Conservation (phyloP, 768 basidiomycete genomes). For the Dictyophora rubrovolvata region DNA sequence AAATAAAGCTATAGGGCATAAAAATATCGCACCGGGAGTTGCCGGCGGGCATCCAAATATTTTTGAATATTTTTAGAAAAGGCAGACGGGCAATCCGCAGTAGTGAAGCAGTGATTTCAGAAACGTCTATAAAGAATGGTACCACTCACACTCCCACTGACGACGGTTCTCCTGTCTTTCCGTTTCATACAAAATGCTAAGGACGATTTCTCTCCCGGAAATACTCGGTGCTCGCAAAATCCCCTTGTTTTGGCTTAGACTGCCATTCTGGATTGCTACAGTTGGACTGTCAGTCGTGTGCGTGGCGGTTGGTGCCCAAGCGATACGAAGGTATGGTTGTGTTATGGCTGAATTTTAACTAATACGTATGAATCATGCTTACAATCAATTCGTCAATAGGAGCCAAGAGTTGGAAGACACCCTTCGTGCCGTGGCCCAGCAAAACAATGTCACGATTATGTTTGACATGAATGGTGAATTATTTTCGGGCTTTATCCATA, state of each 20-base stretch:
- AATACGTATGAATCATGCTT: background rate
- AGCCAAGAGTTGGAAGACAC: constrained; percentile 4
- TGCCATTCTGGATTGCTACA: constrained; percentile 9
- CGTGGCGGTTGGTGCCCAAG: constrained; percentile 11
- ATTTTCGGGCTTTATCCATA: background rate
- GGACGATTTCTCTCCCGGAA: background rate
- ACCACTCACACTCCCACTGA: too few species aligned
- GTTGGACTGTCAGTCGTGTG: constrained; percentile 10
- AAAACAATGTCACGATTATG: background rate
- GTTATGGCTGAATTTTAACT: background rate
- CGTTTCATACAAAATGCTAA: background rate
- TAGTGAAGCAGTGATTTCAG: too few species aligned
- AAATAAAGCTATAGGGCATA: too few species aligned
- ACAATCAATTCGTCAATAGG: background rate
- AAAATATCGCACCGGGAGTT: too few species aligned
- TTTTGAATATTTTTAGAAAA: too few species aligned
- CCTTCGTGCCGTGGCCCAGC: background rate
- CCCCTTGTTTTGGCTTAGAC: constrained; percentile 9
- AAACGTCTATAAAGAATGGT: too few species aligned
- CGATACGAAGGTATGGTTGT: constrained; percentile 3
- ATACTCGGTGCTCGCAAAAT: background rate
- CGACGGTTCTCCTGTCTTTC: too few species aligned
- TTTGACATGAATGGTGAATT: constrained; percentile 12
- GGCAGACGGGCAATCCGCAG: too few species aligned
- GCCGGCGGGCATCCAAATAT: too few species aligned